phyloP scores from a whole-genome alignment of 83 land plant species.

The Larix sibirica region DNA sequence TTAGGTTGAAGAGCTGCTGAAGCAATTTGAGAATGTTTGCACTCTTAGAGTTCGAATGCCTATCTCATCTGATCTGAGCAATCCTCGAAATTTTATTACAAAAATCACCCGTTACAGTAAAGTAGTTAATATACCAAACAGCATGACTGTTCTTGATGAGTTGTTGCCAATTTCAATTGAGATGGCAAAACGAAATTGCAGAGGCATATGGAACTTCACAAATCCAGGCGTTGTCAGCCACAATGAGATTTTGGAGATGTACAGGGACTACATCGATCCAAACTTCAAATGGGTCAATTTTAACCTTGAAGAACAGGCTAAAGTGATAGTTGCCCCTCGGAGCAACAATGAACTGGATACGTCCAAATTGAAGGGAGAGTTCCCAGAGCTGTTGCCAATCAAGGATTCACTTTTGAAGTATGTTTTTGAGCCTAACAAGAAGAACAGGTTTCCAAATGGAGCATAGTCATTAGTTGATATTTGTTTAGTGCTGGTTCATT shows the following conservation, averaged over 20 bases:
- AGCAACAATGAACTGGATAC: slow-evolving; percentile 44
- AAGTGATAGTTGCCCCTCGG: slow-evolving; percentile 40
- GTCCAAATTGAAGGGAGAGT: slow-evolving; percentile 30
- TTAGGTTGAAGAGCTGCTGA: slow-evolving; percentile 29
- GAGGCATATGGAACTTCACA: slow-evolving; percentile 34
- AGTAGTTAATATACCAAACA: slow-evolving; percentile 32
- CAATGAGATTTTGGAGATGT: slow-evolving; percentile 37
- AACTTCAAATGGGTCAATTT: slow-evolving; percentile 28
- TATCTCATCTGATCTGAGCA: slow-evolving; percentile 61
- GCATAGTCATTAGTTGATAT: no score
- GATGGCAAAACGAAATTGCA: slow-evolving; percentile 29
- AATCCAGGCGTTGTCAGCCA: slow-evolving; percentile 28
- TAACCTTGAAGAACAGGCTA: slow-evolving; percentile 31
- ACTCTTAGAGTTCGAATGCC: slow-evolving; percentile 71
- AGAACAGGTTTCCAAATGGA: not conserved
- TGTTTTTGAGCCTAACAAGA: slow-evolving; percentile 41
- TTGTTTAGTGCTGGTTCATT: no score
- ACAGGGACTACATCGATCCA: slow-evolving; percentile 22
- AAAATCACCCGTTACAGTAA: slow-evolving; percentile 27
- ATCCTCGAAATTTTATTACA: slow-evolving; percentile 38
- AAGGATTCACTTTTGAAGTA: slow-evolving; percentile 36
- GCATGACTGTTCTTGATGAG: slow-evolving; percentile 34
- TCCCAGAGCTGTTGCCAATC: slow-evolving; percentile 32
- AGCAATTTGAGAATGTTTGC: slow-evolving; percentile 50
- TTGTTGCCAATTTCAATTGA: slow-evolving; percentile 25